Evolutionary conservation across 1,284 basidiomycete genomes (phyloP), one percentile per base, ranked within the genome.

Genomic region (Peniophora sp.): DNA sequence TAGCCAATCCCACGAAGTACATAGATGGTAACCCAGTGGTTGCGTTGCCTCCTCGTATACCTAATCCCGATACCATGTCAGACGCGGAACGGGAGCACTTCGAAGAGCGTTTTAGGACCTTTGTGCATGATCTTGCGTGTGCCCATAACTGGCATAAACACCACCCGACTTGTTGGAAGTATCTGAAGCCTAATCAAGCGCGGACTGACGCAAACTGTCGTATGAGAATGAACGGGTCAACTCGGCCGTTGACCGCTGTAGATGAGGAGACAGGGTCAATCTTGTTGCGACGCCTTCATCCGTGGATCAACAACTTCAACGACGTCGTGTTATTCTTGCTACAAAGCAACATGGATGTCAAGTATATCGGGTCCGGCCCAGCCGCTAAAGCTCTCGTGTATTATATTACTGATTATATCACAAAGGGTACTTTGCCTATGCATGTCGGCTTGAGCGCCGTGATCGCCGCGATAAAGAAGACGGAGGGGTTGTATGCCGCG

Each of bases 311-410:
- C 1, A 51, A 50, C 17, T 56, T 50, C 44, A 56, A 56, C 36
- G 51, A 53, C 25, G 10, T 56, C 1, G 39, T 52, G 0, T 23
- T 55, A 0, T 55, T 57, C 45, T n/a, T 55, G 35, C 17, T 64
- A 3, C 27, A 55, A 23, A 65, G 63, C 35, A 68, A 67, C 46
- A 64, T 61, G 56, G 65, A 68, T 45, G 59, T 64, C 2, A 67
- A 66, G 38, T 62, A 55, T 47, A 59, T 68, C 2, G 62, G 59
- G 1, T 67, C 64, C 6, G 64, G 65, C 0, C 55, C 58, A 11
- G 57, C 59, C 1, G 61, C 64, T 0, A 66, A 64, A 25, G 63
- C 64, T 0, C 50, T 65, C 9, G 22, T 65, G 0, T 62, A 61
- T 45, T 65, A 65, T 48, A 50, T 65, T 1, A 68, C 62, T 0